phyloP scores from a whole-genome alignment of 2,329 filamentous ascomycete species.

The Talaromyces sp. region DNA sequence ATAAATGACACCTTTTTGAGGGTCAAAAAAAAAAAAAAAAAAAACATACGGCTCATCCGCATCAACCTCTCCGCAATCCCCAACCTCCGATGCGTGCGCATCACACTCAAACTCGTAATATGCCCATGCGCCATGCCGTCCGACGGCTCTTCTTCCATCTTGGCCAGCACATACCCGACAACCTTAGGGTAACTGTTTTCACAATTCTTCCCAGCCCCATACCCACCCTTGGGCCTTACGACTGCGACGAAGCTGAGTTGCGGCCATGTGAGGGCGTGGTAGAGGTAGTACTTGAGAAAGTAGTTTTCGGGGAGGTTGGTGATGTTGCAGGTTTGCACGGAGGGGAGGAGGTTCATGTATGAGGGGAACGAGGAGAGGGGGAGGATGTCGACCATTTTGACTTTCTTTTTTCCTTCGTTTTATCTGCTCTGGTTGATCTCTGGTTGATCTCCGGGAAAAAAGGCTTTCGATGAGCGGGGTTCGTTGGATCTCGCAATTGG shows the following conservation, averaged over 20 bases:
- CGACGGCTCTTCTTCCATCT: slow-evolving; percentile 97
- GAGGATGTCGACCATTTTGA: slow-evolving; percentile 44
- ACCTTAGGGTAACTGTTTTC: slow-evolving; percentile 82
- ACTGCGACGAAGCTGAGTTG: slow-evolving; percentile 96
- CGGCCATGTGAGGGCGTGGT: slow-evolving; percentile 97
- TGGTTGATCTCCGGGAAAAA: not conserved
- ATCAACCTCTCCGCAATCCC: slow-evolving; percentile 97
- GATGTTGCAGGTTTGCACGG: slow-evolving; percentile 95
- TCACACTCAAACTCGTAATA: slow-evolving; percentile 91
- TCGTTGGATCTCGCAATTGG: not conserved
- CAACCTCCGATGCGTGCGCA: slow-evolving; percentile 86
- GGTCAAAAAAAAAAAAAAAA: slow-evolving; percentile 44
- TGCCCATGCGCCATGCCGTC: slow-evolving; percentile 92
- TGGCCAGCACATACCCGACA: slow-evolving; percentile 97
- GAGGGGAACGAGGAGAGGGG: slow-evolving; percentile 43
- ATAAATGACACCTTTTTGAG: too few species aligned
- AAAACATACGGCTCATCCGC: slow-evolving; percentile 79
- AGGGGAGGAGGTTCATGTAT: slow-evolving; percentile 78
- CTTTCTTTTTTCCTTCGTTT: not conserved
- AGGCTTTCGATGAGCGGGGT: not conserved
- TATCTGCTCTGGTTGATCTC: not conserved
- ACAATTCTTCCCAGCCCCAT: slow-evolving; percentile 41
- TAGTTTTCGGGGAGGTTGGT: slow-evolving; percentile 99
- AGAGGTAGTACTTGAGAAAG: slow-evolving; percentile 99
- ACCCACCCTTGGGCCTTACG: slow-evolving; percentile 72